phyloP scores from a whole-genome alignment of 2,329 filamentous ascomycete genomes.

The Penicillium fuscoglaucum region DNA sequence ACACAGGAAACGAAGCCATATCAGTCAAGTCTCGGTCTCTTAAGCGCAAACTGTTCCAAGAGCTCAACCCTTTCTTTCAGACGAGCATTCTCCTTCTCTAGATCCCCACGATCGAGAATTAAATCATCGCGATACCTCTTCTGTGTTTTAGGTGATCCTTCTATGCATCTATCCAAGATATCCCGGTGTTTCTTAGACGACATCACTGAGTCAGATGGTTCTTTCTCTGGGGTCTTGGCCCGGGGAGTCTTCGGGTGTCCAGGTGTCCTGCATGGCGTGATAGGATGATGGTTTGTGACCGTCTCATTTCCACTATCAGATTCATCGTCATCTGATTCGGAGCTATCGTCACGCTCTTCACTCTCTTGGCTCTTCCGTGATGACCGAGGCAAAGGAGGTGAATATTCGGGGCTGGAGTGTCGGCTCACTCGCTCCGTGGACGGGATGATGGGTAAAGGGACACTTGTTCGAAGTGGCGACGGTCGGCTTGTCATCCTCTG shows the following conservation, averaged over 20 bases:
- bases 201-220: neutral
- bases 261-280: neutral
- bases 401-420: neutral
- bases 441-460: neutral
- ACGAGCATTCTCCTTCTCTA: neutral
- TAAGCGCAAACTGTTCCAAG: neutral
- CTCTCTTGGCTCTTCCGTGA: neutral
- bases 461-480: neutral
- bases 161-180: neutral
- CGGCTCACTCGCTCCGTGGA: neutral
- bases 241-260: neutral
- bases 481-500: neutral
- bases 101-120: neutral
- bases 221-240: neutral
- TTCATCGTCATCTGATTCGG: neutral
- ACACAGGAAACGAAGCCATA: neutral
- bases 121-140: neutral
- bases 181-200: neutral
- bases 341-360: neutral
- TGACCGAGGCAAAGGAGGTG: neutral
- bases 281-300: neutral
- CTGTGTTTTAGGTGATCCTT: neutral
- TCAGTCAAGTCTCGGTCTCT: neutral
- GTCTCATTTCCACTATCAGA: neutral
- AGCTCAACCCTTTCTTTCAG: neutral